These are phyloP conservation scores for Luvunga scandens DNA, from an alignment of 345 rosid genomes.

Conservation along the genomic window DNA sequence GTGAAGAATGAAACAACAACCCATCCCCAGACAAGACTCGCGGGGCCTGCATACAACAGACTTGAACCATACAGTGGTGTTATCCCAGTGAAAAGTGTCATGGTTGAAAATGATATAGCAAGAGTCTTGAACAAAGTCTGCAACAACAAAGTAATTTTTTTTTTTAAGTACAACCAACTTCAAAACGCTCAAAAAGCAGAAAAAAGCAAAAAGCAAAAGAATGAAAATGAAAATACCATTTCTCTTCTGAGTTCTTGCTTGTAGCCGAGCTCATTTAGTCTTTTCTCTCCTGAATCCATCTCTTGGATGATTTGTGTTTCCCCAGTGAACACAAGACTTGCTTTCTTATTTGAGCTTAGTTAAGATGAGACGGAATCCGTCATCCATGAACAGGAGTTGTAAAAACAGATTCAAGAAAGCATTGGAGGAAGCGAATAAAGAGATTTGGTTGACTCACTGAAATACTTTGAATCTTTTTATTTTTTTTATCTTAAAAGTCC, in stretches of 20 bases:
- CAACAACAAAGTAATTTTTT: neutral
- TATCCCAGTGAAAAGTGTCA: constrained; percentile 65
- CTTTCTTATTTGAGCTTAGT: neutral
- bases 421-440: neutral
- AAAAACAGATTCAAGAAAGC: neutral
- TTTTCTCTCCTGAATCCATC: constrained; percentile 69
- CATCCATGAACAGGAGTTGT: neutral
- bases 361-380: neutral
- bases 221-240: constrained; percentile 32
- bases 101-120: constrained; percentile 62
- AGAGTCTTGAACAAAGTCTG: constrained; percentile 62
- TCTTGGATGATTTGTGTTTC: neutral
- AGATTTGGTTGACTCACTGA: constrained; percentile 1
- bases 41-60: constrained; percentile 58
- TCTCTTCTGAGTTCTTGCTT: constrained; percentile 67
- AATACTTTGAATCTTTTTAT: neutral
- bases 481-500: neutral
- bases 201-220: neutral
- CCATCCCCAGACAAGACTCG: constrained; percentile 70
- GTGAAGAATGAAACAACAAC: constrained; percentile 62
- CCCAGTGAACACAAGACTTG: neutral
- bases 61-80: constrained; percentile 62
- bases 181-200: neutral
- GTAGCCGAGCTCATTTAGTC: constrained; percentile 60
- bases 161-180: neutral